Evolutionary conservation across 495 filamentous ascomycete genomes (phyloP).

Genomic region (Cercophora sp.): DNA sequence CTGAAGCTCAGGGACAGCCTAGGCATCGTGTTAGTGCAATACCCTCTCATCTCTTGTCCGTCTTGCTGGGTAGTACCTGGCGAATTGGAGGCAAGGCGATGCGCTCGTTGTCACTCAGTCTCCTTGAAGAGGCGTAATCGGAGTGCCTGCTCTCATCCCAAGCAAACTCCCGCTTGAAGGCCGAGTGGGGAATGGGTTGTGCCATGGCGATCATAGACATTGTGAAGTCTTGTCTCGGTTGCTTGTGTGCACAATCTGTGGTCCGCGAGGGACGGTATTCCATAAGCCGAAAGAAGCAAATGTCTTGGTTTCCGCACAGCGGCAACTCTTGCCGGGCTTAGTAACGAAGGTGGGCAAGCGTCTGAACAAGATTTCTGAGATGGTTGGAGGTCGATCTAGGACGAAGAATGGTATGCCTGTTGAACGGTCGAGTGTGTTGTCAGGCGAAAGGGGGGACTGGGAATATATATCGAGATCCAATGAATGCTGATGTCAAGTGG

Average conservation of each 20-base stretch:
- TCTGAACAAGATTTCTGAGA: too few relatives aligned
- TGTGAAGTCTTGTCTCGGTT: constrained; percentile 16
- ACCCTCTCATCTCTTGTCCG: not conserved
- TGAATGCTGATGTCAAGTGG: too few relatives aligned
- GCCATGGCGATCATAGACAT: constrained; percentile 36
- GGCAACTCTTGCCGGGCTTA: constrained; percentile 9
- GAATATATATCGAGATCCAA: too few relatives aligned
- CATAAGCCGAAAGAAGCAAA: constrained; percentile 14
- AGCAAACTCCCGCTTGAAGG: constrained; percentile 23
- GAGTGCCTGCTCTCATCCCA: constrained; percentile 24
- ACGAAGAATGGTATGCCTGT: too few relatives aligned
- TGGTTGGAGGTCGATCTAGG: too few relatives aligned
- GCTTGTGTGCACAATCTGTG: constrained; percentile 16
- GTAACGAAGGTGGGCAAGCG: too few relatives aligned
- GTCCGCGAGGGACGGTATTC: constrained; percentile 21
- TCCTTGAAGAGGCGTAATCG: constrained; percentile 17
- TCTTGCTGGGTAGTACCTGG: constrained; percentile 27
- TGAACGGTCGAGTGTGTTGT: too few relatives aligned
- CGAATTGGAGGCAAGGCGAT: constrained; percentile 43
- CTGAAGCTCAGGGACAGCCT: constrained; percentile 38
- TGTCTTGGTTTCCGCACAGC: constrained; percentile 18
- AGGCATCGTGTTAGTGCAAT: constrained; percentile 16
- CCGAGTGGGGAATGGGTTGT: constrained; percentile 22
- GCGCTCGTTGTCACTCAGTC: constrained; percentile 23
- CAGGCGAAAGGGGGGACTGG: too few relatives aligned